A percentile compares a stretch with the other conserved stretches of the same genome.
Conservation (phyloP, 2,329 filamentous ascomycete genomes). For the Pyricularia grisea region DNA sequence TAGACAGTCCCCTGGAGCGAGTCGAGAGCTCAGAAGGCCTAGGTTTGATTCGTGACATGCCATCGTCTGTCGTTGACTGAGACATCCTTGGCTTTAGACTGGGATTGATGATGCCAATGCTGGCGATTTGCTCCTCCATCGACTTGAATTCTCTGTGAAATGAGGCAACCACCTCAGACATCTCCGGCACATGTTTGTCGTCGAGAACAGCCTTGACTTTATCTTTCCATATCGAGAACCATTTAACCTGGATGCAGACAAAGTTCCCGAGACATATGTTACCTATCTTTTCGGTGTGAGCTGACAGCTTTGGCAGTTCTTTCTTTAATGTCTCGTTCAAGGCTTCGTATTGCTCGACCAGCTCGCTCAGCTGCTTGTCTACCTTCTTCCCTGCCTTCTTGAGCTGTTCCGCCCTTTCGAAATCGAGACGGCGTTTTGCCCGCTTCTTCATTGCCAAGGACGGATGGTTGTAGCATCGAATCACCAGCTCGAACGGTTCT, state of each 20-base stretch:
- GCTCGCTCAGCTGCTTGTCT: conserved; percentile 75
- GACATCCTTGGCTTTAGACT: conserved; percentile 49
- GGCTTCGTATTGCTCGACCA: conserved; percentile 81
- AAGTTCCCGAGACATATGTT: conserved; percentile 77
- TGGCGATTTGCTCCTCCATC: conserved; percentile 61
- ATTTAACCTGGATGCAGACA: conserved; percentile 72
- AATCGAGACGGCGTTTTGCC: conserved; percentile 84
- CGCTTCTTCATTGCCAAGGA: conserved; percentile 90
- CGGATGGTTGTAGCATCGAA: conserved; percentile 60
- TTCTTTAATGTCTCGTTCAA: conserved; percentile 90
- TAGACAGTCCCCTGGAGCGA: conserved; percentile 51
- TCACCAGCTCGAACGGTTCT: conserved; percentile 43
- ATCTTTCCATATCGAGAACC: conserved; percentile 75
- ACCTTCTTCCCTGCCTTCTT: conserved; percentile 75
- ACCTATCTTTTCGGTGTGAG: conserved; percentile 72
- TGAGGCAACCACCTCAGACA: conserved; percentile 63
- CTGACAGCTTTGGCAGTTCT: conserved; percentile 78
- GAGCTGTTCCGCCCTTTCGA: conserved; percentile 69
- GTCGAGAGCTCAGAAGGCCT: conserved; percentile 37
- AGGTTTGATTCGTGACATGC: conserved; percentile 35
- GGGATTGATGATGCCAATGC: conserved; percentile 72
- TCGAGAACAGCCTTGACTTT: conserved; percentile 71
- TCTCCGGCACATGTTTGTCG: conserved; percentile 53
- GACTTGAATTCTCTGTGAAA: conserved; percentile 75
- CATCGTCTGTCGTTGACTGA: conserved; percentile 48